Base-by-base conservation (phyloP, 352 stramenopile species). In the Pythium angustatum region DNA sequence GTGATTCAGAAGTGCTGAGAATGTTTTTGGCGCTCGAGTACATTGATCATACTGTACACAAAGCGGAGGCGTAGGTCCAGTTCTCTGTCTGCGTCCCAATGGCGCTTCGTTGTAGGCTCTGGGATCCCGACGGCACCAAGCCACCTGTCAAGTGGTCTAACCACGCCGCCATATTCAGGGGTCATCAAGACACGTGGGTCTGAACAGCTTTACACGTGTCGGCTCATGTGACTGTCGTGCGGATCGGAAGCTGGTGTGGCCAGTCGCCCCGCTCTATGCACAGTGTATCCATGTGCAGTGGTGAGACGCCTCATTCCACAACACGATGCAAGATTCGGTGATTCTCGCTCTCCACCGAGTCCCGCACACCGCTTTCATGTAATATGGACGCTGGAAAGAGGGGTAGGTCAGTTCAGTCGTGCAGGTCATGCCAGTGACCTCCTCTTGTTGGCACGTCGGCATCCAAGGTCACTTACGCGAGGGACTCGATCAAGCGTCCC, bases 381-480 rank as follows among this genome's bases (percentile, higher is more conserved):
- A 51, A 44, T 62, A 1, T 17, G 10, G 41, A 28, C 6, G 6
- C 55, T 54, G 55, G 43, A 62, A 34, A 62, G 55, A 62, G 55
- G 55, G 54, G 22, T 62, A 62, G 55, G 55, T 62, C 55, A 43
- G 8, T 62, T 62, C 55, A 62, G 55, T 40, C n/a, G n/a, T n/a
- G n/a, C n/a, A n/a, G n/a, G n/a, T n/a, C n/a, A n/a, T n/a, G n/a
- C n/a, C n/a, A n/a, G n/a, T n/a, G n/a, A n/a, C n/a, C n/a, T n/a
- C 10, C 26, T 34, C 33, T 17, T 24, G 31, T 11, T 48, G n/a
- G 21, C 28, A 19, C 33, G 28, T 43, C n/a, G 17, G 8, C 17
- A 38, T 45, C 15, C 14, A n/a, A 5, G 22, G 38, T 45, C 38
- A 45, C 38, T 45, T 22, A 5, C 12, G 12, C 38, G 38, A 22